Evolutionary conservation across 495 filamentous ascomycete species (phyloP).

Genomic region (Daldinia bambusicola): DNA sequence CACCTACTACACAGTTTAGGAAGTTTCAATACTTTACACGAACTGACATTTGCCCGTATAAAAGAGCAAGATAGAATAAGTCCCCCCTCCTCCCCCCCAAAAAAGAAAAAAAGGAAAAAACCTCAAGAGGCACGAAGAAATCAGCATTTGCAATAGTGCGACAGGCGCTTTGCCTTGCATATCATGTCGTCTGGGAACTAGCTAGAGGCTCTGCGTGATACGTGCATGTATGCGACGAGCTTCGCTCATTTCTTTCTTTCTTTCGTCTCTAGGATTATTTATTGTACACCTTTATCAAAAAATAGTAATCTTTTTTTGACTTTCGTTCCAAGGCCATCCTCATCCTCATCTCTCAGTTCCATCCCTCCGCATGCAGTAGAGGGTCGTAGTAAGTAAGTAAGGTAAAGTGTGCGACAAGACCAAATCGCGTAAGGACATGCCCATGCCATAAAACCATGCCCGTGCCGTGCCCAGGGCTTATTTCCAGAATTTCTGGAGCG

Average conservation of each 20-base stretch:
- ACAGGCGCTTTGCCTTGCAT: background rate
- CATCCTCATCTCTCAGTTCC: background rate
- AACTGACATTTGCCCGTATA: too few species aligned
- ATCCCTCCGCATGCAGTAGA: background rate
- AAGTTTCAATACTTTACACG: too few species aligned
- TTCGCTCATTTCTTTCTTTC: slow-evolving; percentile 7
- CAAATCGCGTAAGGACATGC: background rate
- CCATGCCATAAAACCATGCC: background rate
- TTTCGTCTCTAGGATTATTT: slow-evolving; percentile 31
- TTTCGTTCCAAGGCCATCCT: slow-evolving; percentile 1
- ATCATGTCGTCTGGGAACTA: slow-evolving; percentile 19
- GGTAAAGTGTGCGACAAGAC: too few species aligned
- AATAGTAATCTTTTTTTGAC: slow-evolving; percentile 17
- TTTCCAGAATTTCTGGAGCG: slow-evolving; percentile 90
- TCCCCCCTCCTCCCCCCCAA: too few species aligned
- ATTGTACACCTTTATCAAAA: slow-evolving; percentile 38
- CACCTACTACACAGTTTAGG: too few species aligned
- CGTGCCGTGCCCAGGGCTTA: slow-evolving; percentile 54
- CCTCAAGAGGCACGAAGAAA: background rate
- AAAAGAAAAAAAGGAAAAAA: too few species aligned
- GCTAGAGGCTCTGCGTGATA: background rate
- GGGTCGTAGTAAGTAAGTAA: background rate
- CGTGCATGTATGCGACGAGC: background rate
- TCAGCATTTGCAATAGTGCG: background rate
- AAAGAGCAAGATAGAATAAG: background rate